Evolutionary conservation across 1,284 basidiomycete species (phyloP).

Genomic region (Pyrrhoderma lamaoense): DNA sequence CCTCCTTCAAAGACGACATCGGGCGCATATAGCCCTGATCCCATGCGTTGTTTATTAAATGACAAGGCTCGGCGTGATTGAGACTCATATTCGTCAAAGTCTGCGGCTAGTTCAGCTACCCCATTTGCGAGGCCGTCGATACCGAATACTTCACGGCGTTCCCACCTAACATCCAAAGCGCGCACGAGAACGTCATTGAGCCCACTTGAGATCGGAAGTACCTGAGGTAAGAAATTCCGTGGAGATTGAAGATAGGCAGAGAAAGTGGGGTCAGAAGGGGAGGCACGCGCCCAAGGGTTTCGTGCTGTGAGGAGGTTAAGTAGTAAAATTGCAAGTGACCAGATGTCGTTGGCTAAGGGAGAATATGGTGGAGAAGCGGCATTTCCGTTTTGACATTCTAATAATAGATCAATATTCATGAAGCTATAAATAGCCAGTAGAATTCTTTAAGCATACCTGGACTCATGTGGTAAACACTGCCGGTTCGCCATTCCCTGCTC

Average conservation of each 20-base stretch:
- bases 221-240: slow-evolving; percentile 54
- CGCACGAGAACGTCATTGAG: slow-evolving; percentile 50
- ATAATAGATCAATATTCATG: slow-evolving; percentile 5
- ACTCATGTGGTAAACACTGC: slow-evolving; percentile 77
- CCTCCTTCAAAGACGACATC: slow-evolving; percentile 73
- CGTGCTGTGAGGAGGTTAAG: slow-evolving; percentile 83
- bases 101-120: slow-evolving; percentile 11
- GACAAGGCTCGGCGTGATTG: slow-evolving; percentile 2
- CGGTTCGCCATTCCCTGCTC: slow-evolving; percentile 71
- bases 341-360: slow-evolving; percentile 76
- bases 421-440: slow-evolving; percentile 17
- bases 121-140: slow-evolving; percentile 15
- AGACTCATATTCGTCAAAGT: slow-evolving; percentile 10
- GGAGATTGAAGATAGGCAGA: slow-evolving; percentile 58
- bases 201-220: slow-evolving; percentile 62
- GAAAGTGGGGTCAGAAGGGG: slow-evolving; percentile 66
- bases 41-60: slow-evolving; percentile 5
- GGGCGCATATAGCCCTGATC: slow-evolving; percentile 38
- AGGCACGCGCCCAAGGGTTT: slow-evolving; percentile 84
- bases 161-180: slow-evolving; percentile 17
- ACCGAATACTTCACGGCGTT: slow-evolving; percentile 16
- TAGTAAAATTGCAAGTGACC: slow-evolving; percentile 84
- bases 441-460: slow-evolving; percentile 44
- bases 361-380: slow-evolving; percentile 49
- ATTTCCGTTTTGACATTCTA: slow-evolving; percentile 70